Percentiles rank a stretch among this genome's conserved stretches.
These are phyloP conservation scores for Xerocomus spinulosus DNA, from an alignment of 768 basidiomycete species.

Conservation along the genomic window DNA sequence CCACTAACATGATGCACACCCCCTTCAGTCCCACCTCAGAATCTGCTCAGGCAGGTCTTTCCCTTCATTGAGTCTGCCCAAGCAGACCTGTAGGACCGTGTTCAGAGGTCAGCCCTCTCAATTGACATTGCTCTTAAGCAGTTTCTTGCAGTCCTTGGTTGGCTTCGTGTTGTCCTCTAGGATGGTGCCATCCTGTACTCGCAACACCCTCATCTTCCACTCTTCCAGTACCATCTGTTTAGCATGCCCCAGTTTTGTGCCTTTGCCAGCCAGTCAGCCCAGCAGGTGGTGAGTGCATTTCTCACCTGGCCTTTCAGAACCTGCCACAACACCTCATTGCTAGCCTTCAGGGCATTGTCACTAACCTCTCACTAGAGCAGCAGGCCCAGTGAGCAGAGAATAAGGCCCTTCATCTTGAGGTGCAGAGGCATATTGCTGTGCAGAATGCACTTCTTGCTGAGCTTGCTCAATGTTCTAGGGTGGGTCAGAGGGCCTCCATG, in stretches of 20 bases:
- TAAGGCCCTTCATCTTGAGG: background rate
- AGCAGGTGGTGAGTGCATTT: constrained; percentile 13
- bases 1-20: background rate
- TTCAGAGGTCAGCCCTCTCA: background rate
- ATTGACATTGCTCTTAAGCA: constrained; percentile 22
- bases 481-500: background rate
- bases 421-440: background rate
- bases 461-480: background rate
- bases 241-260: constrained; percentile 18
- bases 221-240: constrained; percentile 30
- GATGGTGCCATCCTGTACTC: constrained; percentile 31
- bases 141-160: constrained; percentile 25
- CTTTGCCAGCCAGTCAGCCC: constrained; percentile 12
- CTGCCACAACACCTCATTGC: constrained; percentile 22
- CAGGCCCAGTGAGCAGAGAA: background rate
- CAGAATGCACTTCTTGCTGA: background rate
- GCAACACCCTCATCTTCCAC: constrained; percentile 10
- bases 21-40: constrained; percentile 3
- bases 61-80: constrained; percentile 1
- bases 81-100: background rate
- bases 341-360: constrained; percentile 13
- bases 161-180: constrained; percentile 30
- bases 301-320: constrained; percentile 14
- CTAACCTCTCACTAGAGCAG: background rate
- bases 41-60: constrained; percentile 12